These are phyloP conservation scores for Neurospora tetrasperma DNA, from an alignment of 495 filamentous ascomycete genomes.

Conservation along the genomic window DNA sequence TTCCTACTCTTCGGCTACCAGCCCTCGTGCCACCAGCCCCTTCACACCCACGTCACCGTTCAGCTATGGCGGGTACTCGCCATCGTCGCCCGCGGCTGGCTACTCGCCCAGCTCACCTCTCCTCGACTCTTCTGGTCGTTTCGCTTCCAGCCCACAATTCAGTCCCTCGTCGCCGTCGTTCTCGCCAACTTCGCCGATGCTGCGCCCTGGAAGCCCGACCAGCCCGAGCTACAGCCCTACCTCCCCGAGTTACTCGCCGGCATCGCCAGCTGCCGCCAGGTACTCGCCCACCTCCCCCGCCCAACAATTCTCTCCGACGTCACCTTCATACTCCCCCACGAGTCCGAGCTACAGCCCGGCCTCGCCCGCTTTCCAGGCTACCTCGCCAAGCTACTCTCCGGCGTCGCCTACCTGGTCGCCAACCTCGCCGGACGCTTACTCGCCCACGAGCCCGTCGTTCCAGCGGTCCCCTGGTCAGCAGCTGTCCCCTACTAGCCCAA, in stretches of 20 bases:
- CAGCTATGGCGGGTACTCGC: conserved; percentile 58
- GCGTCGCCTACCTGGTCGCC: conserved; percentile 63
- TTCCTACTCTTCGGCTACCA: conserved; percentile 49
- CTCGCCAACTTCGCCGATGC: conserved; percentile 67
- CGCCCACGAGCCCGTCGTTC: conserved; percentile 65
- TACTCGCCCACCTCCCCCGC: conserved; percentile 52
- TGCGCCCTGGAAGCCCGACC: conserved; percentile 48
- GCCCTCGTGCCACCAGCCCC: conserved; percentile 69
- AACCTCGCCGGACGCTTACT: conserved; percentile 60
- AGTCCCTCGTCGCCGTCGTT: conserved; percentile 70
- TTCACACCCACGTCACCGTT: conserved; percentile 64
- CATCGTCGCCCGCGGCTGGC: conserved; percentile 51
- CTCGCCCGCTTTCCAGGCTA: conserved; percentile 52
- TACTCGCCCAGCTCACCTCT: conserved; percentile 65
- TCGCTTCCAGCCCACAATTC: conserved; percentile 60
- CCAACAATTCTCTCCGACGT: conserved; percentile 47
- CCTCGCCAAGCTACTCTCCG: conserved; percentile 57
- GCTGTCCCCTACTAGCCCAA: conserved; percentile 42
- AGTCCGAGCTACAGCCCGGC: conserved; percentile 52
- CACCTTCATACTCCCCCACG: conserved; percentile 58
- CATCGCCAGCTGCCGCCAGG: conserved; percentile 48
- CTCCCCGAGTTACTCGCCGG: conserved; percentile 74
- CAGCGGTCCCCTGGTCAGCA: conserved; percentile 46
- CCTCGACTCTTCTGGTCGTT: conserved; percentile 51
- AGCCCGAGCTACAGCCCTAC: conserved; percentile 73